Evolutionary conservation across 2,329 filamentous ascomycete species (phyloP), one percentile per base, ranked within the genome.

Genomic region (Monosporascus ibericus): DNA sequence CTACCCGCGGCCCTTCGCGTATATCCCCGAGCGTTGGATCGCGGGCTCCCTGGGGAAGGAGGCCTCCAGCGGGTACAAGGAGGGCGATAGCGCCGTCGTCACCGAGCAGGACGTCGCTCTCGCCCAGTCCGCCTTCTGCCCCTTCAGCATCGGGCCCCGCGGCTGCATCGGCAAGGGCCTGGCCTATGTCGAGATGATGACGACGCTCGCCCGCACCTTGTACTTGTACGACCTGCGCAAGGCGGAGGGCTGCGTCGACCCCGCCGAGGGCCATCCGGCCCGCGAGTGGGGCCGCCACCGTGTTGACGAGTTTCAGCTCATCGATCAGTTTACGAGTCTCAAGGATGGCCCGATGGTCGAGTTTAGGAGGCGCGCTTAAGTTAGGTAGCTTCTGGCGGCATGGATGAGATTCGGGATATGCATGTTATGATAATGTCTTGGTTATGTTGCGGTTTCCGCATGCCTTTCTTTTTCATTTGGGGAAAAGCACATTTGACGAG

Each of bases 111-210:
- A 81, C 49, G 71, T 81, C 2, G 71, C 75, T 3, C 63, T 73
- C 5, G 85, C 87, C 2, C 79, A 86, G 48, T 77, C 75, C 36
- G 88, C 88, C 0, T 92, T 88, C 69, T 90, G 85, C 56, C 86
- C 89, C 2, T 90, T 90, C 61, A 84, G 80, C 46, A 73, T 88
- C 55, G 87, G 87, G 0, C 82, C 85, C 0, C 72, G 86, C 11
- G 85, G 85, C 2, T 90, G 87, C 63, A 87, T 90, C 51, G 87
- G 86, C 0, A 89, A 88, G 74, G 78, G 79, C 0, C 69, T 88
- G 44, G 85, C 85, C 2, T 86, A 88, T 60, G 75, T 80, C 44
- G 85, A 88, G 72, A 80, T 88, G 77, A 80, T 73, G 49, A 78
- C 81, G 5, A 80, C 83, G 2, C 66, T 88, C 51, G 85, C 84